phyloP scores from a whole-genome alignment of 139 green algal species.

The Chlamydomonas eustigma region DNA sequence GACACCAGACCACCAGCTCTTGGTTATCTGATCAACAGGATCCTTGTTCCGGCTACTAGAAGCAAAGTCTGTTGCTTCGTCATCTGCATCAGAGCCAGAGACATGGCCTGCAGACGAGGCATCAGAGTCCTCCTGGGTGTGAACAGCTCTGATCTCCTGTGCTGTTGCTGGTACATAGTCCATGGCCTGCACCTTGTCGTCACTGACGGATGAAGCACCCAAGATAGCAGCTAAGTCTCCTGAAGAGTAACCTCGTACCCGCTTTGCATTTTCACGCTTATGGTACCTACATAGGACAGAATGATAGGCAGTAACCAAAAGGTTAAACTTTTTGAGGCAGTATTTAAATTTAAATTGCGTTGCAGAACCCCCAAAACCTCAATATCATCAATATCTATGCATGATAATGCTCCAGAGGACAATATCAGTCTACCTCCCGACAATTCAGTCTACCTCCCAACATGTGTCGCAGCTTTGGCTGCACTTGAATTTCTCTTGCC shows the following conservation, averaged over 20 bases:
- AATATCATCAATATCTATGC: too few species aligned
- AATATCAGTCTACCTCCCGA: too few species aligned
- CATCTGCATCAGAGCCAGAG: not conserved
- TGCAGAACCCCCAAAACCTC: too few species aligned
- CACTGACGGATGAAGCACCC: constrained; percentile 27
- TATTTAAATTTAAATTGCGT: too few species aligned
- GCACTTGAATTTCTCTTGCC: too few species aligned
- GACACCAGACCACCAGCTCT: constrained; percentile 44
- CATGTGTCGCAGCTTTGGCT: too few species aligned
- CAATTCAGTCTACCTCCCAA: too few species aligned
- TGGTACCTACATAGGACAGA: not conserved
- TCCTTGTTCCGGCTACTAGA: not conserved
- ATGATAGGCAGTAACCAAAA: too few species aligned
- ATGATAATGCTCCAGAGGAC: too few species aligned
- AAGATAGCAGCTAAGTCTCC: constrained; percentile 77
- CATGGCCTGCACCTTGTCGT: not conserved
- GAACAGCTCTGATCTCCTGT: not conserved
- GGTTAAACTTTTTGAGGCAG: too few species aligned
- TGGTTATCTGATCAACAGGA: not conserved
- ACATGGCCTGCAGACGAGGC: not conserved
- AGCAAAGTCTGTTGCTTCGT: too few species aligned
- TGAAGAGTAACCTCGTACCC: constrained; percentile 64
- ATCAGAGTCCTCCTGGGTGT: not conserved
- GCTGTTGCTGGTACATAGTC: not conserved
- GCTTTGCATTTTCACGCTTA: not conserved